A percentile compares a stretch with the other conserved stretches of the same genome.
These are phyloP conservation scores for Triticum turgidum DNA, from an alignment of 176 grass and related monocot species.

Conservation along the genomic window DNA sequence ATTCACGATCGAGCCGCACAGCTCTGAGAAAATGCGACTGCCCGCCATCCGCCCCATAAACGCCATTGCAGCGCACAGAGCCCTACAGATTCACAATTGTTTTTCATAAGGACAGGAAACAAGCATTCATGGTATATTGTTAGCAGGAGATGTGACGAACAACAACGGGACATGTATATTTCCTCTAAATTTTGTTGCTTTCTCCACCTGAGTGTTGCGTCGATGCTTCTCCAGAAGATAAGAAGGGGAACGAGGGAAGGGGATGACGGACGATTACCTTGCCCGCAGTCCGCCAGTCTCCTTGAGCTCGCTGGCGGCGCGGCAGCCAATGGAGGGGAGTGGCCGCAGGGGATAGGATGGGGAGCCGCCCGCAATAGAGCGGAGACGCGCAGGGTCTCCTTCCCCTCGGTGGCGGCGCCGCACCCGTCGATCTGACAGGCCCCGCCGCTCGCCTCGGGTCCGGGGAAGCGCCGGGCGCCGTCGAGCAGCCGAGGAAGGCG, in stretches of 20 bases:
- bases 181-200: neutral
- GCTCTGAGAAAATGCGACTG: constrained; percentile 14
- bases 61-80: constrained; percentile 36
- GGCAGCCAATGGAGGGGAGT: neutral
- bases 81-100: constrained; percentile 2
- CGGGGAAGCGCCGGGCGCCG: neutral
- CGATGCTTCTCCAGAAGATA: neutral
- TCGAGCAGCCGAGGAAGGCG: neutral
- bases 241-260: neutral
- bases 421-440: constrained; percentile 14
- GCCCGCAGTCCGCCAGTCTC: neutral
- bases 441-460: neutral
- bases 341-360: neutral
- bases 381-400: neutral
- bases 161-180: neutral
- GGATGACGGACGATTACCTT: neutral
- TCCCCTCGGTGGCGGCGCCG: neutral
- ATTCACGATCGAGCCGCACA: constrained; percentile 36
- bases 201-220: neutral
- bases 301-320: neutral
- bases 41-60: constrained; percentile 24
- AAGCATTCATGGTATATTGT: neutral
- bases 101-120: neutral
- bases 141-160: neutral
- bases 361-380: neutral